These are phyloP conservation scores for Lumnitzera racemosa DNA, from an alignment of 345 rosid species.

Conservation along the genomic window DNA sequence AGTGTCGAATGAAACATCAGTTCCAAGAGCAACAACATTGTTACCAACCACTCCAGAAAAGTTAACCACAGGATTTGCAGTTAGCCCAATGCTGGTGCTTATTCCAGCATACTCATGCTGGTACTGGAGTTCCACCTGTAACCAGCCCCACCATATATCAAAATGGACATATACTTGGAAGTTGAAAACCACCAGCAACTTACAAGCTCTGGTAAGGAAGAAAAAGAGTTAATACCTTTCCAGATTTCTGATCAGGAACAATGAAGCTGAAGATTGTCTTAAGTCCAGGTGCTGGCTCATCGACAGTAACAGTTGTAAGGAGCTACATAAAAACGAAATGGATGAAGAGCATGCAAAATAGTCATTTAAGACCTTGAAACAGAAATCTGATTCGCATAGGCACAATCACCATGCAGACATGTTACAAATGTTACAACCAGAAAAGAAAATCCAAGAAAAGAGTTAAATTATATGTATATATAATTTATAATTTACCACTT, in stretches of 20 bases:
- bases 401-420: too few relatives aligned
- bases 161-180: background rate
- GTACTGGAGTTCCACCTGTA: constrained; percentile 85
- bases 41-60: constrained; percentile 88
- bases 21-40: constrained; percentile 51
- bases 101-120: constrained; percentile 89
- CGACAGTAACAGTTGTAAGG: constrained; percentile 70
- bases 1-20: constrained; percentile 84
- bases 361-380: background rate
- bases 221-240: constrained; percentile 44
- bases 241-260: constrained; percentile 92
- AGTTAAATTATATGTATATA: too few relatives aligned
- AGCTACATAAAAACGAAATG: constrained; percentile 33
- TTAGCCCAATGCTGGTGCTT: constrained; percentile 75
- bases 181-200: background rate
- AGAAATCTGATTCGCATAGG: too few relatives aligned
- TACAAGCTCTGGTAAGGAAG: background rate
- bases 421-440: too few relatives aligned
- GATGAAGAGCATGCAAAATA: background rate
- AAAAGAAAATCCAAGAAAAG: too few relatives aligned
- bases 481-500: too few relatives aligned
- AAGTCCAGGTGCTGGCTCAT: constrained; percentile 87
- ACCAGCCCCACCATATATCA: constrained; percentile 10
- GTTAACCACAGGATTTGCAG: constrained; percentile 72
- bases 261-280: constrained; percentile 76